Base-by-base conservation (phyloP, 805 yeast species). In the Candida saitoana region DNA sequence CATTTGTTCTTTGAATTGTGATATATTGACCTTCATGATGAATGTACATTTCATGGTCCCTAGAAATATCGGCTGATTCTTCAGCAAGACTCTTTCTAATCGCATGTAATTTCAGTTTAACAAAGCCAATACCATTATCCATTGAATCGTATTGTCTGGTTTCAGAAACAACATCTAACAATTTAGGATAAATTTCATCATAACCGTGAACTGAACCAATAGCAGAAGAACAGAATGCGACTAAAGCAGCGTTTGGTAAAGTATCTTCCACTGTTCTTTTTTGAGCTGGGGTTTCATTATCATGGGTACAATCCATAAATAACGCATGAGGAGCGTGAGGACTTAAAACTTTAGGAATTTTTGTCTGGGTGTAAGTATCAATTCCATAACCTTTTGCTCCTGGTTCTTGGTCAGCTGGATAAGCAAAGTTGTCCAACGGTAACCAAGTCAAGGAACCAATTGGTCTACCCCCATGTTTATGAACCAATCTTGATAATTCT, bases 251-350 rank as follows among this genome's bases (percentile, higher is more conserved):
- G 54, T 85, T 91, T 7, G 97, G 95, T 34, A 91, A 71, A 0
- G 98, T 90, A 56, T 91, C 99, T 57, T 90, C 96, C 1, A 87
- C 84, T 0, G 96, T 89, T 58, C 98, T 79, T 63, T 85, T 88
- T 52, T 91, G 95, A 34, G 73, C 76, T 2, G 97, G 96, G 16
- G 81, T 83, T 63, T 89, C 93, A 57, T 91, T 91, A 61, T 91
- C 99, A 60, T 91, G 99, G 2, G 98, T 90, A 56, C 97, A 91
- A 57, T 93, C 98, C 97, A 93, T 91, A 52, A 91, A 84, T 52
- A 93, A 69, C 0, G 98, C 96, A 64, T 89, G 97, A 3, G 96
- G 95, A n/a, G 82, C 79, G 34, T 82, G 77, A 3, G 83, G 72
- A 1, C 80, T 71, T 36, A 91, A 70, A 7, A 78, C 69, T 49